Evolutionary conservation across 495 filamentous ascomycete genomes (phyloP), one percentile per base, ranked within the genome.

Genomic region (Talaromyces nanjingensis): DNA sequence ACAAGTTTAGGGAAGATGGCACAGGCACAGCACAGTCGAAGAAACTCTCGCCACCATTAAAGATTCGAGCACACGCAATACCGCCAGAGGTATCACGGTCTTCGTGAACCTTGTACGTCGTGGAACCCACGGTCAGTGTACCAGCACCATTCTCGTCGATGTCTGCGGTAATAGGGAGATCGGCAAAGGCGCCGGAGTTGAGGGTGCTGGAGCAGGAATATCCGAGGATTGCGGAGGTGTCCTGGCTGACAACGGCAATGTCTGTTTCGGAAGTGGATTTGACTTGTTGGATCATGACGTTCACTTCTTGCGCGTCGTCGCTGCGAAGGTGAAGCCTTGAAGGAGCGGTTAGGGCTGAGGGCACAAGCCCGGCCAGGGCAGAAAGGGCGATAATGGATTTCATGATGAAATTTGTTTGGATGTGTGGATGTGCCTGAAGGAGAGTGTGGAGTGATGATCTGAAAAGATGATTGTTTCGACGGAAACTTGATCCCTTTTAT

Each of bases 31-130:
- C 57, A 49, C 63, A 65, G 16, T 24, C 37, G 29, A 63, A 18
- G 29, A 64, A 39, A 20, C 31, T 39, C 47, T 65, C 63, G n/a
- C 27, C 58, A 12, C 63, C 34, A 57, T 65, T 25, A 24, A 14
- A 65, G n/a, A 65, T 63, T 25, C 63, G 27, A 25, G 31, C 24
- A 57, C 63, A 65, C 3, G 24, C 33, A 22, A 65, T 63, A 18
- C 63, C 63, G 1, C 63, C 63, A 22, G 63, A 65, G 11, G 11
- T 11, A 6, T 65, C 20, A 9, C 55, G 59, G 24, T 65, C 45
- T 5, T 39, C 59, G 29, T 65, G 63, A 6, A 65, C 34, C 2
- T 54, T 20, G 24, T 54, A 54, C 24, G 18, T 54, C 8, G 49
- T 24, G 24, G 49, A 54, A 0, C 49, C 49, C 8, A 54, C 18